phyloP scores from a whole-genome alignment of 2,329 filamentous ascomycete species.

The Calonectria crousiana region DNA sequence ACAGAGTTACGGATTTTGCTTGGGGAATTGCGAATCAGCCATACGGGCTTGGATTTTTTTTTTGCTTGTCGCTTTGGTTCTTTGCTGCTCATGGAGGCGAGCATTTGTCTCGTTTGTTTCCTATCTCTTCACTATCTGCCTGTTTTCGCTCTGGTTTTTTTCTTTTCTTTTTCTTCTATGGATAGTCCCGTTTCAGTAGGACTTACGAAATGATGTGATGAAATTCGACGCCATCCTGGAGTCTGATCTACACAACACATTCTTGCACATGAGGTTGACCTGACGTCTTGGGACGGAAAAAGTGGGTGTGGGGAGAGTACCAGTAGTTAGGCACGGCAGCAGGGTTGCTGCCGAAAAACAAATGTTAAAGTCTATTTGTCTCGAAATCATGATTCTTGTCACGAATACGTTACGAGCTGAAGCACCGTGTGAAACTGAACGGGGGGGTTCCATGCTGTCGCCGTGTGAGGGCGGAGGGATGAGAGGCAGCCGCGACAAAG shows the following conservation, averaged over 20 bases:
- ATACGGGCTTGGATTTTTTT: constrained; percentile 23
- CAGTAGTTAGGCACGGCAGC: constrained; percentile 11
- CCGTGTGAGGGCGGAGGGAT: not conserved
- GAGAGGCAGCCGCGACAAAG: not conserved
- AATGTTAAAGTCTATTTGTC: constrained; percentile 25
- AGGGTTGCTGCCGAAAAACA: constrained; percentile 13
- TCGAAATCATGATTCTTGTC: not conserved
- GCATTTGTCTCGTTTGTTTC: constrained; percentile 8
- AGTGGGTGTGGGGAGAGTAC: not conserved
- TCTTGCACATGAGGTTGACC: constrained; percentile 19
- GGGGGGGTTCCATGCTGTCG: not conserved
- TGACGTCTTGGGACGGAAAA: constrained; percentile 9
- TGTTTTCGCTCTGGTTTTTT: constrained; percentile 11
- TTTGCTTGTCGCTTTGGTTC: constrained; percentile 28
- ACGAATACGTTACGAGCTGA: not conserved
- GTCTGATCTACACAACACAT: constrained; percentile 22
- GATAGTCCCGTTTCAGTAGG: constrained; percentile 40
- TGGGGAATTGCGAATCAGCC: constrained; percentile 36
- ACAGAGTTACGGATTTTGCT: constrained; percentile 33
- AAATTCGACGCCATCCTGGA: constrained; percentile 24
- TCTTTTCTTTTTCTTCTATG: constrained; percentile 30
- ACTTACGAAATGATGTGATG: constrained; percentile 47
- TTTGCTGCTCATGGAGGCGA: constrained; percentile 9
- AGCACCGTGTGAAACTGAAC: constrained; percentile 16
- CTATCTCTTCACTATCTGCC: not conserved